phyloP scores from a whole-genome alignment of 139 green algal genomes.

The Micromonas commoda region DNA sequence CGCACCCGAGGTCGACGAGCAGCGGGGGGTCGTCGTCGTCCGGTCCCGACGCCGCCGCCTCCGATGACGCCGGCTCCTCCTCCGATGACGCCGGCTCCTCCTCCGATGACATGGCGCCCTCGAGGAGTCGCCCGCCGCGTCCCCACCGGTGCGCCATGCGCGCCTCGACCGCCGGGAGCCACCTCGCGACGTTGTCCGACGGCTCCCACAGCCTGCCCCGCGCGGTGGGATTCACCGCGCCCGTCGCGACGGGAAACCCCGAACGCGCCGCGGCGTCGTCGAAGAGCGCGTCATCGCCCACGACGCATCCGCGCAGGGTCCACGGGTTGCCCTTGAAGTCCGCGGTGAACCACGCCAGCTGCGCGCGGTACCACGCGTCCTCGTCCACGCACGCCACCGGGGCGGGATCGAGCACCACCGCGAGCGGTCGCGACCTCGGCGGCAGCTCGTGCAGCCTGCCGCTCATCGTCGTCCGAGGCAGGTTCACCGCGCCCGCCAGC shows the following conservation, averaged over 20 bases:
- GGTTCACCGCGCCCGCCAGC: background rate
- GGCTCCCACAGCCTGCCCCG: background rate
- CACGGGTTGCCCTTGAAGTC: constrained; percentile 6
- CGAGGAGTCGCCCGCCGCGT: background rate
- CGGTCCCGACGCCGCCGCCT: background rate
- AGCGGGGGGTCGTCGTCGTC: background rate
- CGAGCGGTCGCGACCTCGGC: background rate
- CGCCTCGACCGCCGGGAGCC: background rate
- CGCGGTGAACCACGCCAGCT: background rate
- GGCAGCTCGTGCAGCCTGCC: constrained; percentile 8
- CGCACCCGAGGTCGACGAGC: background rate
- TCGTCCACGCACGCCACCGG: background rate
- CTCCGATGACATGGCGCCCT: background rate
- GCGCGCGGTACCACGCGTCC: background rate
- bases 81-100: background rate
- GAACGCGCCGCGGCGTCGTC: background rate
- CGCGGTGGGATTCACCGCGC: background rate
- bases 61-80: background rate
- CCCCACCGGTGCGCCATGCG: background rate
- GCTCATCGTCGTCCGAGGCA: background rate
- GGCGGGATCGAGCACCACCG: background rate
- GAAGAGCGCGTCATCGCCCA: background rate
- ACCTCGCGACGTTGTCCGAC: background rate
- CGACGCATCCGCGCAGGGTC: background rate
- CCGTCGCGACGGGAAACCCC: background rate